A percentile compares a stretch with the other conserved stretches of the same genome.
These are phyloP conservation scores for Apiotrichum akiyoshidainum DNA, from an alignment of 1,284 basidiomycete species.

Conservation along the genomic window DNA sequence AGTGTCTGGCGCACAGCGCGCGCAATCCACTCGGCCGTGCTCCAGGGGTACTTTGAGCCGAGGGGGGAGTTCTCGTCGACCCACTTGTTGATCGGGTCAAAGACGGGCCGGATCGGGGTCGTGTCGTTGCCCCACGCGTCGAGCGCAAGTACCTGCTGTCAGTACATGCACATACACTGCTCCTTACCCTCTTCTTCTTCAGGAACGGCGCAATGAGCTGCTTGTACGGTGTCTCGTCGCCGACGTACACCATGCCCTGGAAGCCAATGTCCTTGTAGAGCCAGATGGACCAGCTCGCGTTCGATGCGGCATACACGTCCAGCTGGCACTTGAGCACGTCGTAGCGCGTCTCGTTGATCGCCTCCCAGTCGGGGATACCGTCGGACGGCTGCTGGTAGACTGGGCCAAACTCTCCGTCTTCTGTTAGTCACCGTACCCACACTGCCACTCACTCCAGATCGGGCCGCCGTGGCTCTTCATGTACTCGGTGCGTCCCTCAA, in stretches of 20 bases:
- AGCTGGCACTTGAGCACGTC: constrained; percentile 68
- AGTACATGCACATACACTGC: background rate
- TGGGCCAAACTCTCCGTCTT: constrained; percentile 58
- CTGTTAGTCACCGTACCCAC: constrained; percentile 4
- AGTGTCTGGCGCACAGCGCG: constrained; percentile 63
- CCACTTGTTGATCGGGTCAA: constrained; percentile 60
- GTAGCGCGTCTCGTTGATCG: constrained; percentile 66
- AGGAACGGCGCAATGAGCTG: constrained; percentile 62
- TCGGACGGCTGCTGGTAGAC: constrained; percentile 32
- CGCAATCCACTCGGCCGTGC: constrained; percentile 44
- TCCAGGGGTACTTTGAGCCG: constrained; percentile 47
- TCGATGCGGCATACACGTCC: constrained; percentile 61
- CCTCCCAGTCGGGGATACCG: constrained; percentile 52
- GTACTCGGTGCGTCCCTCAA: constrained; percentile 58
- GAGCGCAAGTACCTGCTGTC: constrained; percentile 56
- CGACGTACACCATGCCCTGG: constrained; percentile 71
- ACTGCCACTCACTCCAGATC: constrained; percentile 20
- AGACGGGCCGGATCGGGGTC: constrained; percentile 55
- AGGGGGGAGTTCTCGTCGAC: constrained; percentile 50
- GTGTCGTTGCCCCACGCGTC: constrained; percentile 62
- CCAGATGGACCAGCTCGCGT: constrained; percentile 75
- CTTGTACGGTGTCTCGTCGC: constrained; percentile 67
- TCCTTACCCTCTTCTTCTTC: constrained; percentile 55
- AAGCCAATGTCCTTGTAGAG: constrained; percentile 79
- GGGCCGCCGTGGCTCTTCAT: constrained; percentile 21